Conservation (phyloP, 345 rosid species). For the Eucalyptus leucophloia region DNA sequence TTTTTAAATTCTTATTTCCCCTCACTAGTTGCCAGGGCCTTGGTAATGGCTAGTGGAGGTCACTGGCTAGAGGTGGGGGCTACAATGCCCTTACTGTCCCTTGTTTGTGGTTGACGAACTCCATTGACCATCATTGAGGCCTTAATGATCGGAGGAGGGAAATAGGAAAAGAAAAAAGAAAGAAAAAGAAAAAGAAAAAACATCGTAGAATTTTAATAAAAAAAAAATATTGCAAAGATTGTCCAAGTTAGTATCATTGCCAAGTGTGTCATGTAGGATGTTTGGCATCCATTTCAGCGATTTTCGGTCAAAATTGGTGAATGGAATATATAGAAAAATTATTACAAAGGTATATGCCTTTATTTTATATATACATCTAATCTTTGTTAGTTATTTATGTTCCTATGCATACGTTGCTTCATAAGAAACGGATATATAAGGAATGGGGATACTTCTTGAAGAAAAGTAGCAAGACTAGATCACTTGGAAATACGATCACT, state of each 20-base stretch:
- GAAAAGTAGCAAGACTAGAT: not conserved
- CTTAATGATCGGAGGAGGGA: not conserved
- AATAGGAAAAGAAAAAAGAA: not conserved
- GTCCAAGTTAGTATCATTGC: not conserved
- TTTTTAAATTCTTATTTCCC: not conserved
- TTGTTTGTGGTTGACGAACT: not conserved
- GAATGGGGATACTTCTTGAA: not conserved
- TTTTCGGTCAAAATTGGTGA: not conserved
- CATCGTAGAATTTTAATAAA: not conserved
- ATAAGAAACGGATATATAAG: not conserved
- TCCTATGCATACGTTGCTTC: not conserved
- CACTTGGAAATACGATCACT: not conserved
- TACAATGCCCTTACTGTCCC: not conserved
- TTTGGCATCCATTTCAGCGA: not conserved
- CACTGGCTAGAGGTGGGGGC: not conserved
- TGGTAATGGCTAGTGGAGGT: not conserved
- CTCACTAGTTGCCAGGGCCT: not conserved
- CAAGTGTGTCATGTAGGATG: not conserved
- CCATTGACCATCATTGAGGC: not conserved
- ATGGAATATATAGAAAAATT: not conserved
- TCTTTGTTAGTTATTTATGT: not conserved
- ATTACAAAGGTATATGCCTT: not conserved
- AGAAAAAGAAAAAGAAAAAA: not conserved
- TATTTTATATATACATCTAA: no score
- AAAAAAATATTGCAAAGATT: not conserved